phyloP scores from a whole-genome alignment of 179 eudicot species.

The Carnegiea gigantea region DNA sequence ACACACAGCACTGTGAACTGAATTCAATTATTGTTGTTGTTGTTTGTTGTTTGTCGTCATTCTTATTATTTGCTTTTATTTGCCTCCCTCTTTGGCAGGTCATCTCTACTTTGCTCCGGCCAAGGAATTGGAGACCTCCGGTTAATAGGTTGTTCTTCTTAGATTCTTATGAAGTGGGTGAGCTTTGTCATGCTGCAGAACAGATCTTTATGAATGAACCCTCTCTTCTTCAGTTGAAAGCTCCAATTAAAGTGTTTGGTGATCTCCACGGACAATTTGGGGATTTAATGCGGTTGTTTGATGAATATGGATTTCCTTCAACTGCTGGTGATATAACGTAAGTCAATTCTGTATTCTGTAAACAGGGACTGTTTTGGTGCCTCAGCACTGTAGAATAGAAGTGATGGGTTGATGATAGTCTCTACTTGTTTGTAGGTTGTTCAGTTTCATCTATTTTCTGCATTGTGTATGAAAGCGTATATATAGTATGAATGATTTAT shows the following conservation, averaged over 20 bases:
- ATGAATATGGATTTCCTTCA: slow-evolving; percentile 98
- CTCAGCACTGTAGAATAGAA: background rate
- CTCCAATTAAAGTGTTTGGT: slow-evolving; percentile 95
- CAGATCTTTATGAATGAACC: slow-evolving; percentile 89
- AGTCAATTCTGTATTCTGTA: slow-evolving; percentile 11
- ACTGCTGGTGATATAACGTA: slow-evolving; percentile 96
- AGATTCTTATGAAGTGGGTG: slow-evolving; percentile 96
- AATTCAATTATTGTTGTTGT: background rate
- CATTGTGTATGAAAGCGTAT: background rate
- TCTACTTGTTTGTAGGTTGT: background rate
- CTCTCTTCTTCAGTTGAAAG: slow-evolving; percentile 88
- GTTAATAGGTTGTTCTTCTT: slow-evolving; percentile 82
- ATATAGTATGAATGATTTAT: slow-evolving; percentile 1
- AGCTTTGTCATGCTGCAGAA: slow-evolving; percentile 98
- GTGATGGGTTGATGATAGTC: background rate
- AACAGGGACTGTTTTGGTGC: background rate
- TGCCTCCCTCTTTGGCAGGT: slow-evolving; percentile 45
- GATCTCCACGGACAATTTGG: slow-evolving; percentile 99
- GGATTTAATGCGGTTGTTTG: slow-evolving; percentile 88
- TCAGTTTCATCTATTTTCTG: background rate
- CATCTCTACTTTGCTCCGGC: slow-evolving; percentile 81
- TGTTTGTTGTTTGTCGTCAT: too few relatives aligned
- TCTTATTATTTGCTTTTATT: background rate
- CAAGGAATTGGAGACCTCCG: slow-evolving; percentile 95
- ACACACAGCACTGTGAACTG: background rate